These are phyloP conservation scores for Lolium rigidum DNA, from an alignment of 176 grass and related monocot species.

Conservation along the genomic window DNA sequence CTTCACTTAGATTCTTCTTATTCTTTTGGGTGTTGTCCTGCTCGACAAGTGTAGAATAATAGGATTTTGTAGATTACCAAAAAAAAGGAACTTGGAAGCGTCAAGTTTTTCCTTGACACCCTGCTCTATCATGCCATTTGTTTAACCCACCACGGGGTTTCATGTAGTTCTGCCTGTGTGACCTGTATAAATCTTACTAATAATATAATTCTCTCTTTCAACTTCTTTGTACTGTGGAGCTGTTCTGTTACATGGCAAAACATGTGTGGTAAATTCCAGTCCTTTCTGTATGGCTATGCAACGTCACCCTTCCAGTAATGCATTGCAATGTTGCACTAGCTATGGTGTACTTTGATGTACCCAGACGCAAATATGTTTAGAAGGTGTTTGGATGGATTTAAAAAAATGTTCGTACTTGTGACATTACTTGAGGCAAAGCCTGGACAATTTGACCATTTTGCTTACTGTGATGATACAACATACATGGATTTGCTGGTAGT, in stretches of 20 bases:
- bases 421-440: neutral
- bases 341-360: neutral
- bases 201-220: slow-evolving; percentile 27
- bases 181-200: slow-evolving; percentile 53
- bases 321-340: neutral
- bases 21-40: slow-evolving; percentile 42
- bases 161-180: slow-evolving; percentile 39
- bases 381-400: neutral
- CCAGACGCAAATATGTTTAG: neutral
- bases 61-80: slow-evolving; percentile 56
- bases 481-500: neutral
- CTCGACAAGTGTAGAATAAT: slow-evolving; percentile 64
- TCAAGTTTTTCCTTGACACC: slow-evolving; percentile 52
- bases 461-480: neutral
- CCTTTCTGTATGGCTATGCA: neutral
- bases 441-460: neutral
- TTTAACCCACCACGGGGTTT: slow-evolving; percentile 27
- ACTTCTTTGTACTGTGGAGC: neutral
- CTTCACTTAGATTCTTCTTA: slow-evolving; percentile 39
- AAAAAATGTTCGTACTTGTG: neutral
- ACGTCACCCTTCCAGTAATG: neutral
- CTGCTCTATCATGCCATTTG: slow-evolving; percentile 37
- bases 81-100: neutral
- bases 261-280: neutral
- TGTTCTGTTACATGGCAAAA: neutral